Percentiles rank a stretch among this genome's conserved stretches.
These are phyloP conservation scores for Colletotrichum lini DNA, from an alignment of 2,329 filamentous ascomycete species.

Conservation along the genomic window DNA sequence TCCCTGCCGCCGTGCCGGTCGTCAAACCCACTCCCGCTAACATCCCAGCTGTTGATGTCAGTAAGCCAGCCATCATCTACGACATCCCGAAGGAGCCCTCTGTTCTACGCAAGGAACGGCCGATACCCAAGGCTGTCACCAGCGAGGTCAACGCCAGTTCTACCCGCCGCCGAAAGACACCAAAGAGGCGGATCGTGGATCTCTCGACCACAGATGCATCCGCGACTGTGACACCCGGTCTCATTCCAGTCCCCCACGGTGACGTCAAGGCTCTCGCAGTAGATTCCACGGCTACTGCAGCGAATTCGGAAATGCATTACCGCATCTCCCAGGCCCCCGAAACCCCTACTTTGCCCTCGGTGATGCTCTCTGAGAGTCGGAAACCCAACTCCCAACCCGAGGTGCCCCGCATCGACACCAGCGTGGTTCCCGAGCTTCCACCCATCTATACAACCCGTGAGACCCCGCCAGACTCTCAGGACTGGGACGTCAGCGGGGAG, in stretches of 20 bases:
- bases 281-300: constrained; percentile 29
- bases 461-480: constrained; percentile 54
- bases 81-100: constrained; percentile 64
- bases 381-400: constrained; percentile 50
- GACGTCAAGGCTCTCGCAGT: constrained; percentile 35
- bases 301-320: constrained; percentile 55
- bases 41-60: constrained; percentile 74
- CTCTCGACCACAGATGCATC: constrained; percentile 67
- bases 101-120: constrained; percentile 73
- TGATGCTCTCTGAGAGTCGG: constrained; percentile 52
- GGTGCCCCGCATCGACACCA: constrained; percentile 57
- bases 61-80: constrained; percentile 75
- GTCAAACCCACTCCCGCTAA: constrained; percentile 79
- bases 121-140: constrained; percentile 65
- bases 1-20: constrained; percentile 82
- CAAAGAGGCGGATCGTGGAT: constrained; percentile 76
- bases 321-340: constrained; percentile 61
- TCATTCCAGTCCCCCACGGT: constrained; percentile 1
- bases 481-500: constrained; percentile 80
- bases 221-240: constrained; percentile 28
- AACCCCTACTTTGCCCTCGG: constrained; percentile 50
- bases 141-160: constrained; percentile 73
- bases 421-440: constrained; percentile 52
- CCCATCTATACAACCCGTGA: constrained; percentile 51
- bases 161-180: constrained; percentile 71